Conservation (phyloP, 352 stramenopile genomes). For the Globisporangium cylindrosporum region DNA sequence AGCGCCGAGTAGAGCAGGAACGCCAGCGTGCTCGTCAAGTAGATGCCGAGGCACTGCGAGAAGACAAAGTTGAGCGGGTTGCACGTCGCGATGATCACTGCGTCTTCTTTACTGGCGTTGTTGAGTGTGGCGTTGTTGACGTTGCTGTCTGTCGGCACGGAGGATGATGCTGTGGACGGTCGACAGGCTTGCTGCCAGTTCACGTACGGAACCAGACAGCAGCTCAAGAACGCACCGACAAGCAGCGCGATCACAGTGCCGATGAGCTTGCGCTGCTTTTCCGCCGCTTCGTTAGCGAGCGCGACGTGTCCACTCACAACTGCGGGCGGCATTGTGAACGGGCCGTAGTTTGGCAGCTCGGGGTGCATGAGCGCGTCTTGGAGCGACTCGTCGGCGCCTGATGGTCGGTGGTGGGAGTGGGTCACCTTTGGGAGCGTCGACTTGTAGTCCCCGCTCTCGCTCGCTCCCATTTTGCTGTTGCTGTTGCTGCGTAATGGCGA, state of each 20-base stretch:
- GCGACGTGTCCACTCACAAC: slow-evolving; percentile 49
- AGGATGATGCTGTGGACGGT: slow-evolving; percentile 22
- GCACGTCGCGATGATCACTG: slow-evolving; percentile 54
- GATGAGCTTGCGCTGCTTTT: slow-evolving; percentile 57
- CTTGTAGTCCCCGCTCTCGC: slow-evolving; percentile 2
- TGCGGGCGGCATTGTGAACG: slow-evolving; percentile 72
- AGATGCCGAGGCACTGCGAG: slow-evolving; percentile 80
- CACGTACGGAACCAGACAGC: slow-evolving; percentile 74
- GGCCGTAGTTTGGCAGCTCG: slow-evolving; percentile 80
- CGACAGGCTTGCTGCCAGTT: slow-evolving; percentile 68
- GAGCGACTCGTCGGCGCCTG: slow-evolving; percentile 37
- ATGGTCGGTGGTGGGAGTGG: background rate
- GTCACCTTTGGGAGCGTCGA: slow-evolving; percentile 19
- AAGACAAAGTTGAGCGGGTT: slow-evolving; percentile 84
- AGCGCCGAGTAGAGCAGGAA: slow-evolving; percentile 81
- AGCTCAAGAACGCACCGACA: slow-evolving; percentile 67
- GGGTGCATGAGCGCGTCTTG: slow-evolving; percentile 59
- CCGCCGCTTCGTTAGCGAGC: slow-evolving; percentile 41
- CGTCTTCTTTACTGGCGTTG: background rate
- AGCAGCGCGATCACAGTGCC: slow-evolving; percentile 64
- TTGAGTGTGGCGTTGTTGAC: background rate
- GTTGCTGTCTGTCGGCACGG: slow-evolving; percentile 5
- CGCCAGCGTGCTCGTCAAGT: slow-evolving; percentile 67
- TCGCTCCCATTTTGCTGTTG: background rate
- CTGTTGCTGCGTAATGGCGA: slow-evolving; percentile 37